Conservation (phyloP, 805 yeast genomes). For the Saturnispora ahearnii region DNA sequence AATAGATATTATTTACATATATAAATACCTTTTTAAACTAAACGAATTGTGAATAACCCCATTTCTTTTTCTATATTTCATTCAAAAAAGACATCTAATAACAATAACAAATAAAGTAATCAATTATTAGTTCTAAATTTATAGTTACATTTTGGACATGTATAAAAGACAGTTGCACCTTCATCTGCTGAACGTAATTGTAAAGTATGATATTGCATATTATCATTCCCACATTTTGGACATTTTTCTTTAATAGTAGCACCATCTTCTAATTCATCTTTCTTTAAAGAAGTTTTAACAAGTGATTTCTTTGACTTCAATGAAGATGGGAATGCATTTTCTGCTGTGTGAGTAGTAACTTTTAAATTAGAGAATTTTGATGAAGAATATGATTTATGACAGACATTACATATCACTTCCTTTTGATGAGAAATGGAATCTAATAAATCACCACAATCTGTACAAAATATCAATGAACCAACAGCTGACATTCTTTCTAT, state of each 20-base stretch:
- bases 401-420: conserved; percentile 23
- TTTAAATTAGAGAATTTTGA: conserved; percentile 63
- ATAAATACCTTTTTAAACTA: no score
- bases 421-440: conserved; percentile 49
- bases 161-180: conserved; percentile 98
- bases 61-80: background rate
- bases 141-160: conserved; percentile 90
- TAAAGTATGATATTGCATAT: conserved; percentile 94
- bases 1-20: no score
- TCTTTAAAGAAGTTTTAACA: conserved; percentile 75
- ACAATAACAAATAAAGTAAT: background rate
- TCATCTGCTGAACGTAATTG: conserved; percentile 98
- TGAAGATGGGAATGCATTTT: conserved; percentile 88
- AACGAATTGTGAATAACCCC: no score
- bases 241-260: conserved; percentile 96
- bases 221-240: conserved; percentile 97
- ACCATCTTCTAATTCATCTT: conserved; percentile 81
- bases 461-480: conserved; percentile 90
- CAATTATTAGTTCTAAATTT: conserved; percentile 89
- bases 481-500: conserved; percentile 69
- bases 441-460: conserved; percentile 83
- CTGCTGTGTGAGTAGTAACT: conserved; percentile 81
- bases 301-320: conserved; percentile 75
- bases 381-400: conserved; percentile 34
- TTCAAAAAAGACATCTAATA: background rate